Conservation (phyloP, 805 yeast species). For the Lachancea nothofagi region DNA sequence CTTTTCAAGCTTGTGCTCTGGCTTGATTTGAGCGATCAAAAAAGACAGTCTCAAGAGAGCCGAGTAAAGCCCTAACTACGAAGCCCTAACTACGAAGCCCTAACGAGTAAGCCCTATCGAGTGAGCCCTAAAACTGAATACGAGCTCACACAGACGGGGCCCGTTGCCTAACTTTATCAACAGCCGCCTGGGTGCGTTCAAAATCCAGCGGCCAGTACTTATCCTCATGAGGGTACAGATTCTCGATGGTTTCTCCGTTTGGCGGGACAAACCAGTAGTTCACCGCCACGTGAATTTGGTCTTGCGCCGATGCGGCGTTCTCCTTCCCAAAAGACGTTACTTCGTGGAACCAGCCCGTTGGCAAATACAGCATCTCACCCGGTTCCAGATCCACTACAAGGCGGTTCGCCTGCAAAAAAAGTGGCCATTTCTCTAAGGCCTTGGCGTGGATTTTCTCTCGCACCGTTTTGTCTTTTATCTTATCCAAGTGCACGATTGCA, state of each 20-base stretch:
- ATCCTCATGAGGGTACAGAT: conserved; percentile 40
- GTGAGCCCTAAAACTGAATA: too few relatives aligned
- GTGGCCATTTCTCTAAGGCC: conserved; percentile 45
- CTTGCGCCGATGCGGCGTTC: conserved; percentile 14
- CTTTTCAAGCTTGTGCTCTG: too few relatives aligned
- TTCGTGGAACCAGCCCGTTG: conserved; percentile 82
- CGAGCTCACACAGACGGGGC: too few relatives aligned
- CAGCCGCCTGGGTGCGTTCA: conserved; percentile 37
- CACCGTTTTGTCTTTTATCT: conserved; percentile 34
- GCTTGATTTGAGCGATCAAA: neutral
- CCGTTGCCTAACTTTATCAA: conserved; percentile 17
- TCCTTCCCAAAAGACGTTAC: conserved; percentile 56
- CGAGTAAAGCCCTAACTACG: neutral
- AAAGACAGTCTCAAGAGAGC: conserved; percentile 1
- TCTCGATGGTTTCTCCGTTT: conserved; percentile 26
- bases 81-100: conserved; percentile 5
- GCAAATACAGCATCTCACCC: conserved; percentile 64
- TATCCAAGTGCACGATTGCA: conserved; percentile 52
- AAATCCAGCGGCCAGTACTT: conserved; percentile 52
- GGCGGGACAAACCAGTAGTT: conserved; percentile 79
- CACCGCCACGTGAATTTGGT: conserved; percentile 50
- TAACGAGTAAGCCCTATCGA: neutral
- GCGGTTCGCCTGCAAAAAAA: conserved; percentile 38
- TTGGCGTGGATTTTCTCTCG: conserved; percentile 31
- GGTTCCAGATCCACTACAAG: conserved; percentile 46